Evolutionary conservation across 1,284 basidiomycete genomes (phyloP).

Genomic region (Coniferiporia sulphurascens): DNA sequence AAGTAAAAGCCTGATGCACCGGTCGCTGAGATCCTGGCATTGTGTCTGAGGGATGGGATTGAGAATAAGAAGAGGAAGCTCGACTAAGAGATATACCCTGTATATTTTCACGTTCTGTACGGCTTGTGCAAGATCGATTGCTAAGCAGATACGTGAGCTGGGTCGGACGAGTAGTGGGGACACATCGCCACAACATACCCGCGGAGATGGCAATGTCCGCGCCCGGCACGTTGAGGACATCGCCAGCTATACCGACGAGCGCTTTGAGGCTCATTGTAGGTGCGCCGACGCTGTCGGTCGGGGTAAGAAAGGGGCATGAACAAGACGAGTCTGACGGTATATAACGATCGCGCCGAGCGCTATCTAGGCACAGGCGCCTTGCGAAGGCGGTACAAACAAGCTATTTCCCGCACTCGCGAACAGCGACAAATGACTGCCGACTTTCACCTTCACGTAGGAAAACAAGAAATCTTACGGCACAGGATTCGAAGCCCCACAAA

Average conservation of each 20-base stretch:
- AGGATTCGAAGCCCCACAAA: too few species aligned
- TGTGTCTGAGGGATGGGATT: constrained; percentile 29
- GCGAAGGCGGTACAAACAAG: neutral
- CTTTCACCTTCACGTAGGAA: too few species aligned
- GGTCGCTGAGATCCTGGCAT: constrained; percentile 32
- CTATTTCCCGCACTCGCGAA: too few species aligned
- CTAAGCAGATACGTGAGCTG: constrained; percentile 25
- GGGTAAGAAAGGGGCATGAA: constrained; percentile 2
- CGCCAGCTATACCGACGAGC: constrained; percentile 20
- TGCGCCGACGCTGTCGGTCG: neutral
- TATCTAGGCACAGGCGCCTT: neutral
- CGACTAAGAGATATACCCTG: constrained; percentile 24
- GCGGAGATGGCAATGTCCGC: constrained; percentile 25
- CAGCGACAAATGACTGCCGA: too few species aligned
- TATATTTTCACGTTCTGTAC: constrained; percentile 34
- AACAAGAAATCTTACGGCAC: too few species aligned
- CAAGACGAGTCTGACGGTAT: neutral
- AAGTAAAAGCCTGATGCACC: constrained; percentile 31
- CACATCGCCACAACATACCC: constrained; percentile 19
- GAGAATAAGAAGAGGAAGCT: neutral
- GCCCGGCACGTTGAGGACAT: constrained; percentile 26
- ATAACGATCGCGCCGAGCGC: neutral
- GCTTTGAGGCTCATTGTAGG: constrained; percentile 20
- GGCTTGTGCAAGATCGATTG: constrained; percentile 8
- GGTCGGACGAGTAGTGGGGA: neutral